Percentiles rank a stretch among this genome's conserved stretches.
These are phyloP conservation scores for Persicaria maculosa DNA, from an alignment of 148 eudicot species.

Conservation along the genomic window DNA sequence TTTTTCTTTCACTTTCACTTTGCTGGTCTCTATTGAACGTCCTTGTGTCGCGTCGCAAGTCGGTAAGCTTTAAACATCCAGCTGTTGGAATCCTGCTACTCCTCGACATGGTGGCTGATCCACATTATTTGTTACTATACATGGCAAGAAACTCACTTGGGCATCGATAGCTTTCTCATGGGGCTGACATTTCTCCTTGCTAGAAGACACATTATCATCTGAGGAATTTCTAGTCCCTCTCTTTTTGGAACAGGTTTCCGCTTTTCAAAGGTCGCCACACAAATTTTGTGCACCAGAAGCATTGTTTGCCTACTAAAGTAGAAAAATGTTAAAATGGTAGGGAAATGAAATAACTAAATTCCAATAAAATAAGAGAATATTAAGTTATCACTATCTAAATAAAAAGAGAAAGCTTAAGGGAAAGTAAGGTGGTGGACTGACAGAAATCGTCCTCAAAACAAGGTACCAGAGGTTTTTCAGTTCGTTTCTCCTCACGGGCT, in stretches of 20 bases:
- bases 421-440: conserved; percentile 9
- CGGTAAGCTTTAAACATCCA: too few relatives aligned
- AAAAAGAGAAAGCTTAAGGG: neutral
- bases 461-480: conserved; percentile 62
- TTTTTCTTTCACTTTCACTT: neutral
- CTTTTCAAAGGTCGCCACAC: conserved; percentile 15
- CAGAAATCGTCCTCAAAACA: conserved; percentile 44
- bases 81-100: too few relatives aligned
- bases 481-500: conserved; percentile 57
- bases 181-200: conserved; percentile 16
- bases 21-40: neutral
- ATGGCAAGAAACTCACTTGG: conserved; percentile 26
- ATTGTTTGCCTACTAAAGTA: neutral
- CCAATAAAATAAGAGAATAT: neutral
- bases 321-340: conserved; percentile 10
- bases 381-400: neutral
- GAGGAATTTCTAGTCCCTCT: conserved; percentile 17
- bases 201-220: conserved; percentile 23
- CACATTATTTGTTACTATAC: neutral
- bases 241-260: conserved; percentile 19
- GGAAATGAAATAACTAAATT: neutral
- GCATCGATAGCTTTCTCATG: conserved; percentile 21
- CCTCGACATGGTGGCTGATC: too few relatives aligned
- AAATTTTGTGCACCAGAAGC: conserved; percentile 17
- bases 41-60: too few relatives aligned